Base-by-base conservation (phyloP, 2,329 filamentous ascomycete species). In the Penicillium glabrum region DNA sequence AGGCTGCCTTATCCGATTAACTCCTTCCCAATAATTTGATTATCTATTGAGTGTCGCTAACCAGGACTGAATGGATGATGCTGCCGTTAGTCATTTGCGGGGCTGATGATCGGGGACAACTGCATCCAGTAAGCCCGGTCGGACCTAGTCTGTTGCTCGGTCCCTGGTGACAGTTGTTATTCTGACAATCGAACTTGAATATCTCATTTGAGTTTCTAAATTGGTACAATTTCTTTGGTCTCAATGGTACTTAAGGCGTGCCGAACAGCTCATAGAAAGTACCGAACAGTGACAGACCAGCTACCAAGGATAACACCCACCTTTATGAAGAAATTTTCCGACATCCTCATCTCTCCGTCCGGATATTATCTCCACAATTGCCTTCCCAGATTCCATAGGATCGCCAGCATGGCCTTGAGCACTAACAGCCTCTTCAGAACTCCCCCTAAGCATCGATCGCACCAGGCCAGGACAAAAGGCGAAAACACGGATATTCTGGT, bases 341-440 rank as follows among this genome's bases (percentile, higher is more conserved):
- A 61, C 67, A 55, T 74, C 69, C 1, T 26, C 61, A 63, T 74
- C 70, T 10, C 69, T 65, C 54, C 66, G 60, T 4, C 70, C 69
- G 19, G 64, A 41, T 4, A 72, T 45, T 53, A 74, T 61, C 3
- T 47, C 56, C 46, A 69, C 19, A 35, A 74, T 58, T 4, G 57
- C 62, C 29, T 58, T 29, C 7, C 58, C 71, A 44, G 67, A 66
- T 2, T 63, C 58, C 43, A 57, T 54, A 3, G 69, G 60, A 63
- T 66, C 64, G 5, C 66, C 64, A 23, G 66, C 68, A 9, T 19
- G 46, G 4, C 67, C 67, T 13, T 60, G 46, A 2, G 55, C 65
- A 53, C 26, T 66, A 31, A 62, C 47, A 46, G 54, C 57, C 19
- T 66, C 60, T 39, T 72, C 70, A 26, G 54, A 61, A 39, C 39